A percentile compares a stretch with the other conserved stretches of the same genome.
phyloP scores from a whole-genome alignment of 208 protist genomes.

The Trichomonas vaginalis region DNA sequence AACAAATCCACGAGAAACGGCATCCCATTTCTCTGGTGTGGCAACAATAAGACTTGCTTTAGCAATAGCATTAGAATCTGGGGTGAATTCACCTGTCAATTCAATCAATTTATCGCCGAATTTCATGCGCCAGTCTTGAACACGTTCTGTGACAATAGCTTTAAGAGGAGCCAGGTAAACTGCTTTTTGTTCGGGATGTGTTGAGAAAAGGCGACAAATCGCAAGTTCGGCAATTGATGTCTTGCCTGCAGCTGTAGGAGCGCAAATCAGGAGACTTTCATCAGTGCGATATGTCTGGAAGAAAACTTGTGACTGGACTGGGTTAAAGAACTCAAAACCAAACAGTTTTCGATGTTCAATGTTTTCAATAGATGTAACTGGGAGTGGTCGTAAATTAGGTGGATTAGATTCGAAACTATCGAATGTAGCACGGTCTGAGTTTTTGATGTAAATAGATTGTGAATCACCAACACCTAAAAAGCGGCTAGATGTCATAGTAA shows the following conservation, averaged over 20 bases:
- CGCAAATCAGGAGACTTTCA: constrained; percentile 85
- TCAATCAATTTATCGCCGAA: constrained; percentile 75
- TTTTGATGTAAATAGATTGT: not conserved
- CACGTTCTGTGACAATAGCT: constrained; percentile 90
- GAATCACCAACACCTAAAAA: constrained; percentile 7
- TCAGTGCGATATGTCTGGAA: constrained; percentile 75
- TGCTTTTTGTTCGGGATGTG: constrained; percentile 46
- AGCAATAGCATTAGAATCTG: constrained; percentile 20
- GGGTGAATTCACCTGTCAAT: constrained; percentile 68
- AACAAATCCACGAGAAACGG: constrained; percentile 85
- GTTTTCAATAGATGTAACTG: not conserved
- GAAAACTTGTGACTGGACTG: constrained; percentile 81
- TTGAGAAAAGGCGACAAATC: constrained; percentile 73
- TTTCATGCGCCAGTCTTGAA: constrained; percentile 79
- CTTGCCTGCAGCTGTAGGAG: constrained; percentile 86
- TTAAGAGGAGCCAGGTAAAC: constrained; percentile 99
- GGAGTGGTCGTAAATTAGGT: not conserved
- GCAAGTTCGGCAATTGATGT: constrained; percentile 92
- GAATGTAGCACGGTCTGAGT: not conserved
- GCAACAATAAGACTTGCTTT: constrained; percentile 71
- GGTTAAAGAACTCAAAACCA: constrained; percentile 87
- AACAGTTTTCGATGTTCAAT: constrained; percentile 40
- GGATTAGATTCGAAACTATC: not conserved
- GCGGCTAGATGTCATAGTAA: not conserved
- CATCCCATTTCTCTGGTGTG: constrained; percentile 99